Evolutionary conservation across 495 filamentous ascomycete species (phyloP).

Genomic region (Penicillium lividum): DNA sequence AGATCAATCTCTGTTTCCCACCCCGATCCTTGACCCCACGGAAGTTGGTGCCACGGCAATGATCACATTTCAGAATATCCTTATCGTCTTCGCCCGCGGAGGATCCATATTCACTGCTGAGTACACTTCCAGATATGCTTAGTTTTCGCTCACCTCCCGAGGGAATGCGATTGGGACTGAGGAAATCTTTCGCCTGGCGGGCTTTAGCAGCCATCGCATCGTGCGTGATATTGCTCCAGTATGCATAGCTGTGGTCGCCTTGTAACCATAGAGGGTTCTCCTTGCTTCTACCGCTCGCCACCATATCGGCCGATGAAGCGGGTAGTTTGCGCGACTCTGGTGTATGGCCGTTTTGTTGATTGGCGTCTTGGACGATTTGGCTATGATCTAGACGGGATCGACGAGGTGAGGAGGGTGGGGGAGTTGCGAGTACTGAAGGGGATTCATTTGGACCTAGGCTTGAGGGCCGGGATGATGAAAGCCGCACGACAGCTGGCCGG

Average conservation of each 20-base stretch:
- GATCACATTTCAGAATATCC: slow-evolving; percentile 49
- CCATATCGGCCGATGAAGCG: slow-evolving; percentile 19
- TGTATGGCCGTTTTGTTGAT: slow-evolving; percentile 1
- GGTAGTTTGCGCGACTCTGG: slow-evolving; percentile 11
- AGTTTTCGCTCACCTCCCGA: slow-evolving; percentile 30
- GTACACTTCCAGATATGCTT: slow-evolving; percentile 35
- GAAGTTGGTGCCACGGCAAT: slow-evolving; percentile 54
- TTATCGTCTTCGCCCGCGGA: slow-evolving; percentile 39
- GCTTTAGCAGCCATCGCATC: slow-evolving; percentile 43
- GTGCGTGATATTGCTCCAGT: slow-evolving; percentile 52
- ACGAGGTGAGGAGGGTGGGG: slow-evolving; percentile 39
- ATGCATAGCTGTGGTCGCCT: slow-evolving; percentile 54
- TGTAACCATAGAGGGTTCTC: slow-evolving; percentile 53
- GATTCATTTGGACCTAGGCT: slow-evolving; percentile 30
- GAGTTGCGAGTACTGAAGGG: slow-evolving; percentile 34
- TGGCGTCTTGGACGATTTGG: slow-evolving; percentile 18
- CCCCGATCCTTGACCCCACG: slow-evolving; percentile 47
- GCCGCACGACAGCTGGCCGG: slow-evolving; percentile 12
- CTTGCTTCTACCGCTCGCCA: slow-evolving; percentile 25
- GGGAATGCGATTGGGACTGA: slow-evolving; percentile 29
- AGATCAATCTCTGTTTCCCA: slow-evolving; percentile 54
- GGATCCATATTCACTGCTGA: slow-evolving; percentile 50
- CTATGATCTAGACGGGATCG: slow-evolving; percentile 24
- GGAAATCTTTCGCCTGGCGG: slow-evolving; percentile 26
- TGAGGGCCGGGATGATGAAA: slow-evolving; percentile 26